Base-by-base conservation (phyloP, 345 rosid genomes). In the Isatis tinctoria region DNA sequence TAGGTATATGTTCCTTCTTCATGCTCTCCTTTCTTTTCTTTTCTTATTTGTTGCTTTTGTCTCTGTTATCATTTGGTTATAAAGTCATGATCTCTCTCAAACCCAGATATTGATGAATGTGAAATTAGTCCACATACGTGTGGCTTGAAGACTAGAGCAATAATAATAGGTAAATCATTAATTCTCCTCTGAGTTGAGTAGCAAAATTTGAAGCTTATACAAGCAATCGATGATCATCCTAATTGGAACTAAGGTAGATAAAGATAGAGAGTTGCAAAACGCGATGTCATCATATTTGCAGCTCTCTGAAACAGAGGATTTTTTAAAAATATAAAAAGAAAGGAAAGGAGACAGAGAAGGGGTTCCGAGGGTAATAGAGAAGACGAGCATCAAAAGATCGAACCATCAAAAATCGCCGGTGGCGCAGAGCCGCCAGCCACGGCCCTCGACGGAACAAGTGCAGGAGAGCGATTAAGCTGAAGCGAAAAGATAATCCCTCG, bases 381-480 rank as follows among this genome's bases (percentile, higher is more conserved):
- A 13, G 32, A 56, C 14, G 11, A 72, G 18, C 14, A 12, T 41
- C 8, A 10, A 39, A 28, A 48, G 73, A 67, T 59, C 80, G 45
- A 70, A 64, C 43, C 63, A 18, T 56, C 3, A 26, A 76, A 33
- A 60, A 43, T 27, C 66, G 22, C 20, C 60, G 52, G 64, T 54
- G 74, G 70, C 6, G 69, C 58, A 69, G 32, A 69, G 58, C 69
- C 63, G 72, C 65, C 30, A n/a, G 57, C 65, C n/a, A 65, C 49
- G 22, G 58, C 11, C 6, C 5, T 44, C 44, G 67, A 16, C 57
- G 32, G 64, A 66, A 57, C 43, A 57, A 48, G 0, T 17, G 39
- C 52, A 37, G 37, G 51, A n/a, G 32, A 52, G 18, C 51, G 69
- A 69, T 68, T 48, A 39, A 32, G 77, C 17, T 14, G 5, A 18